Evolutionary conservation across 805 yeast genomes (phyloP), one percentile per base, ranked within the genome.

Genomic region (Hanseniaspora meyeri): DNA sequence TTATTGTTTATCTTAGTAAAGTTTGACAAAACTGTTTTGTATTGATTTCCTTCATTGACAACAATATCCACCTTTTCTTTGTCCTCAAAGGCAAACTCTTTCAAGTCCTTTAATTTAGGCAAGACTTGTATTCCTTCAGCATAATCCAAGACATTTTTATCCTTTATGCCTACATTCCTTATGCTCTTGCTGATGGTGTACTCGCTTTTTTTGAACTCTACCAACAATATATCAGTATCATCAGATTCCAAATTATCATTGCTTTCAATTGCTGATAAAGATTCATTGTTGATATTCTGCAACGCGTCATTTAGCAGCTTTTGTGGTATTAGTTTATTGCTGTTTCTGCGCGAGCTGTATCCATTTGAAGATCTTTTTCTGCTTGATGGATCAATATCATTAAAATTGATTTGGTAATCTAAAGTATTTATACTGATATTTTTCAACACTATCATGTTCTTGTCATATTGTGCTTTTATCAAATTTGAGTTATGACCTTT

Each of bases 251-350:
- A 16, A 7, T 10, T 2, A 24, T 24, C 45, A 11, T 1, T 20
- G 16, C 16, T 27, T 20, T 24, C 31, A 42, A 42, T 16, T 1
- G 17, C 27, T 24, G 36, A 29, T 5, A 20, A 9, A 1, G 48
- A 45, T 31, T 45, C 37, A 29, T 45, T 29, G 24, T 43, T 34
- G 4, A 48, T 36, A 14, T 32, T 53, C 39, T 47, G 37, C 11
- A 53, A 24, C 31, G 57, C 57, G 46, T 53, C 57, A 39, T 53
- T 53, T 7, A 53, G 32, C 9, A 53, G 27, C 36, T 47, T 53
- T 39, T 53, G 57, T 1, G 51, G 24, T 1, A 53, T 46, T 17
- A 53, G 17, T 32, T 53, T 51, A 9, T 31, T 20, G 19, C 45
- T 46, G 17, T 46, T 37, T 32, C 57, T 45, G 14, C 40, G 39